Conservation (phyloP, 2,329 filamentous ascomycete genomes). For the Periglandula ipomoeae region DNA sequence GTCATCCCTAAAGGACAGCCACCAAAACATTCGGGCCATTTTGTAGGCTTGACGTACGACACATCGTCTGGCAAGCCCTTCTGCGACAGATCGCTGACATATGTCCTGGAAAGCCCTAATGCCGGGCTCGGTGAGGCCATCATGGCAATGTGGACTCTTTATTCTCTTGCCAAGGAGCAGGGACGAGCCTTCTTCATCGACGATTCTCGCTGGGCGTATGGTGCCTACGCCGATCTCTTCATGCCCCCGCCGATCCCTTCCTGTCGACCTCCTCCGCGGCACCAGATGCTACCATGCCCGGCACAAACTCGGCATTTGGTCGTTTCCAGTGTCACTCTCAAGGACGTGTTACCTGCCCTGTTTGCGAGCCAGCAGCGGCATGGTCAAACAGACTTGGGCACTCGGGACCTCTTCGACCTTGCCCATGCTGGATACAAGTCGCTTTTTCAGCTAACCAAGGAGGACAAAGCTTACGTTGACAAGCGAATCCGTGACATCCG, state of each 20-base stretch:
- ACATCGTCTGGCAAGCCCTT: slow-evolving; percentile 39
- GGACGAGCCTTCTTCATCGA: slow-evolving; percentile 74
- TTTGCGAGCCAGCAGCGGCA: slow-evolving; percentile 23
- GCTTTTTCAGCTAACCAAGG: slow-evolving; percentile 59
- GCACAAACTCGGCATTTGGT: slow-evolving; percentile 66
- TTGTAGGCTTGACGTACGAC: slow-evolving; percentile 40
- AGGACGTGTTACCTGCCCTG: slow-evolving; percentile 53
- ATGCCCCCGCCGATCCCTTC: slow-evolving; percentile 51
- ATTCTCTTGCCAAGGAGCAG: slow-evolving; percentile 68
- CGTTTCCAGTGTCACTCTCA: slow-evolving; percentile 59
- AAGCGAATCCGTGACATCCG: slow-evolving; percentile 49
- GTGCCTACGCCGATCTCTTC: slow-evolving; percentile 66
- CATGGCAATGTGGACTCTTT: slow-evolving; percentile 75
- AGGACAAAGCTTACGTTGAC: slow-evolving; percentile 57
- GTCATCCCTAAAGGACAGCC: slow-evolving; percentile 23
- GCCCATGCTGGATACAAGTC: slow-evolving; percentile 62
- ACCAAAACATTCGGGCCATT: slow-evolving; percentile 31
- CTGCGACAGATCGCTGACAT: slow-evolving; percentile 67
- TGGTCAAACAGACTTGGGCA: slow-evolving; percentile 14
- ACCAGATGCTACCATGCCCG: slow-evolving; percentile 73
- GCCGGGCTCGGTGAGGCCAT: slow-evolving; percentile 70
- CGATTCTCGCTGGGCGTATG: slow-evolving; percentile 76
- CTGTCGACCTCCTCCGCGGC: slow-evolving; percentile 63
- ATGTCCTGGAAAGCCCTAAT: slow-evolving; percentile 62
- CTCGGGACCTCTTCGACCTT: slow-evolving; percentile 55